These are phyloP conservation scores for Aristolochia contorta DNA, from an alignment of 164 flowering plant species.

Conservation along the genomic window DNA sequence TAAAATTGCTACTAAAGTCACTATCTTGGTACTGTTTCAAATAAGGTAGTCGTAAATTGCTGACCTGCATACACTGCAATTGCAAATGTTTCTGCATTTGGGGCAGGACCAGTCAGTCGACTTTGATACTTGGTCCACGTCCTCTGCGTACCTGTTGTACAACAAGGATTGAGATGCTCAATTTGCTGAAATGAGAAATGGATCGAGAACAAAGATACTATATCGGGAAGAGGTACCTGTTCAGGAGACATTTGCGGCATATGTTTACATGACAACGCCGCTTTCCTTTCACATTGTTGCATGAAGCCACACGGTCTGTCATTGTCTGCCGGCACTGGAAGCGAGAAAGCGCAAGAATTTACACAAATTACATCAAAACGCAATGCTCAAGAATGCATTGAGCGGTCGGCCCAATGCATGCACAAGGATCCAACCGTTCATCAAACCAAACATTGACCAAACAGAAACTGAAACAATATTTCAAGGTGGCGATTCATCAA, in stretches of 20 bases:
- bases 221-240: conserved; percentile 41
- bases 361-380: not conserved
- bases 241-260: conserved; percentile 70
- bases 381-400: not conserved
- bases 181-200: not conserved
- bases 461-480: not conserved
- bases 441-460: not conserved
- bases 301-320: conserved; percentile 38
- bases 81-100: conserved; percentile 79
- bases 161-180: not conserved
- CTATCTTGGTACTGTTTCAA: not conserved
- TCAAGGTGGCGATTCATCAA: not conserved
- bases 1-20: too few relatives aligned
- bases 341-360: not conserved
- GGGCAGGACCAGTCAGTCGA: conserved; percentile 68
- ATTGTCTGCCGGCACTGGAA: conserved; percentile 88
- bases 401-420: too few relatives aligned
- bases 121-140: conserved; percentile 44
- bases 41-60: not conserved
- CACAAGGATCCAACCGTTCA: too few relatives aligned
- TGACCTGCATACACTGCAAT: conserved; percentile 88
- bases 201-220: not conserved
- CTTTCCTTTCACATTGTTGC: conserved; percentile 25
- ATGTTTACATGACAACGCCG: conserved; percentile 45
- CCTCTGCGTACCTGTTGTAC: conserved; percentile 66